Evolutionary conservation across 1,284 basidiomycete species (phyloP), one percentile per base, ranked within the genome.

Genomic region (Microbotryum scabiosae): DNA sequence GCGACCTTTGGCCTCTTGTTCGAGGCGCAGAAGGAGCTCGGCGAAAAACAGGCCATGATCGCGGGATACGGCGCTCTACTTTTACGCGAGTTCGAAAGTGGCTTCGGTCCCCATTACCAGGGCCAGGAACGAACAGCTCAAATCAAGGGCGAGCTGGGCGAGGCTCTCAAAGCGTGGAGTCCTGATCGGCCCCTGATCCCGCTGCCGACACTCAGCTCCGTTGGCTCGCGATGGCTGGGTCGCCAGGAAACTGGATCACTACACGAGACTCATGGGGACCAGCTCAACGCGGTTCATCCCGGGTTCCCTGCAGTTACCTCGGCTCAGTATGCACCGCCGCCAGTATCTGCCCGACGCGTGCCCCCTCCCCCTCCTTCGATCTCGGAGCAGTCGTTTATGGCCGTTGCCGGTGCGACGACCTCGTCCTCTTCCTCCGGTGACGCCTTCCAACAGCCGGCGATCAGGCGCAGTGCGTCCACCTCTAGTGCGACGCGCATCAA

Each of bases 31-130:
- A 55, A 63, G 23, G 70, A 70, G 25, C 55, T 71, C 12, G 71
- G 68, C 20, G 72, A 72, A 55, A 73, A 73, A 58, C 51, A 65
- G n/a, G 66, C 66, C 25, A 62, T 73, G 54, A 54, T 73, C 36
- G 62, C 57, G 7, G 59, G 64, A 43, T 72, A 70, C 52, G 71
- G 71, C 25, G 66, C 66, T 45, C 48, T 69, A 10, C 60, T 73
- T 20, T 30, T 71, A 8, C 62, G 66, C 36, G 63, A 62, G 14
- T 64, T 71, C 54, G 64, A 72, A 23, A 56, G 55, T n/a, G 64
- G 64, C 2, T n/a, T 63, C 23, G 64, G 61, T 18, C 36, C 48
- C 16, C 54, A 65, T 14, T 71, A 71, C 51, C 36, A 48, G 12
- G 71, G 66, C 26, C 56, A 68, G n/a, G 62, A 65, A 6, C 56